Conservation (phyloP, 1,284 basidiomycete species). For the Trichosporon sp. region DNA sequence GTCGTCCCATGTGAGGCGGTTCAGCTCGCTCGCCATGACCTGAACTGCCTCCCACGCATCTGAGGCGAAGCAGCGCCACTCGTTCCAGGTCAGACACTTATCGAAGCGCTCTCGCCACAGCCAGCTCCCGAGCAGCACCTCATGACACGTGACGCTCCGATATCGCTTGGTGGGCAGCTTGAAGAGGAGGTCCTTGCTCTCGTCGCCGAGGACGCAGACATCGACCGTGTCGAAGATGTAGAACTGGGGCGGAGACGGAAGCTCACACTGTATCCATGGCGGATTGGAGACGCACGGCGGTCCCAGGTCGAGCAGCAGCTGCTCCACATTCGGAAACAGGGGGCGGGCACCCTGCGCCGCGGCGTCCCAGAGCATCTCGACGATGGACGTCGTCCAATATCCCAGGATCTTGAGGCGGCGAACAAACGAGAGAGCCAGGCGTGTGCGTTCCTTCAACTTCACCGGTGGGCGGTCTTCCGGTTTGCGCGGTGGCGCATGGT, state of each 20-base stretch:
- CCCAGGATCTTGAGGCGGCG: neutral
- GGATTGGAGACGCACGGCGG: neutral
- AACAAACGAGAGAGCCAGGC: neutral
- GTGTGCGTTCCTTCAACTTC: neutral
- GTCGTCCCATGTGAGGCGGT: neutral
- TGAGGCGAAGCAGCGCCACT: neutral
- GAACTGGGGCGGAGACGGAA: neutral
- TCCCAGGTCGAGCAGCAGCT: neutral
- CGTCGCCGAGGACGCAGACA: neutral
- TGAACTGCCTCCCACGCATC: neutral
- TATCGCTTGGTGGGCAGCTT: neutral
- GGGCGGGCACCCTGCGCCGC: neutral
- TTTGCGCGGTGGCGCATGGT: neutral
- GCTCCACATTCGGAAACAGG: neutral
- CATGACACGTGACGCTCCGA: neutral
- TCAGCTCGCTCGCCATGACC: neutral
- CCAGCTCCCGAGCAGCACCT: neutral
- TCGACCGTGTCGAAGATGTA: neutral
- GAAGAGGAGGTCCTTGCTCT: neutral
- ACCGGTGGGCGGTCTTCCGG: neutral
- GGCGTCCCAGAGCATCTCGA: conserved; percentile 1
- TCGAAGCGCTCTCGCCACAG: neutral
- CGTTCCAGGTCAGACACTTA: neutral
- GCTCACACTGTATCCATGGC: neutral
- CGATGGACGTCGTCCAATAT: neutral